These are phyloP conservation scores for Yamadazyma atmosphaerica DNA, from an alignment of 1,139 yeast species.

Conservation along the genomic window DNA sequence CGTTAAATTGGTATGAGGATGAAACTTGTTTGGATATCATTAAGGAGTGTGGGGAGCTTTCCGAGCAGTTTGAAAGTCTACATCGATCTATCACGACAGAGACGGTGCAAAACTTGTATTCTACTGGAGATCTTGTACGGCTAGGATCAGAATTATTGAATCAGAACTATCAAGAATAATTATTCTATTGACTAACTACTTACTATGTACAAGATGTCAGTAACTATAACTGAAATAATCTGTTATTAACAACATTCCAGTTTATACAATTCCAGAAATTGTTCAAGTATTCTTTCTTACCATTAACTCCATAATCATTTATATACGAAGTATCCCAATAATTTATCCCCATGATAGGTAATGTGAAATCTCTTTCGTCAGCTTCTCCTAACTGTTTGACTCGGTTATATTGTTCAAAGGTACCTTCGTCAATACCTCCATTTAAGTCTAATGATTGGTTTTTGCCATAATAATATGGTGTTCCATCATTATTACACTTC, in stretches of 20 bases:
- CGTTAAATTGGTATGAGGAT: conserved; percentile 39
- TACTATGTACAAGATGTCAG: conserved; percentile 2
- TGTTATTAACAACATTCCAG: conserved; percentile 80
- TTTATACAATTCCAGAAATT: conserved; percentile 78
- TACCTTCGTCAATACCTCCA: conserved; percentile 60
- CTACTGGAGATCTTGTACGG: conserved; percentile 13
- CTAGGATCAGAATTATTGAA: no score
- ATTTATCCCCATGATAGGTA: conserved; percentile 79
- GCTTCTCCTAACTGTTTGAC: conserved; percentile 46
- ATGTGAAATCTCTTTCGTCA: conserved; percentile 61
- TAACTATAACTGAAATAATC: conserved; percentile 46
- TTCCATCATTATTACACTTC: conserved; percentile 79
- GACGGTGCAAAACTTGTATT: conserved; percentile 8
- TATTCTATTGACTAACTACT: no score
- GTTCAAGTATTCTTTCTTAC: conserved; percentile 71
- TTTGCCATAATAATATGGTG: conserved; percentile 81
- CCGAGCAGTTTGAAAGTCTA: conserved; percentile 22
- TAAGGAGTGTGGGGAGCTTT: conserved; percentile 26
- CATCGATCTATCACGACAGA: conserved; percentile 22
- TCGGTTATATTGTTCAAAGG: conserved; percentile 47
- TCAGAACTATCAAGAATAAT: no score
- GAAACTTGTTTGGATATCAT: conserved; percentile 25
- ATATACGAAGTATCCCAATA: conserved; percentile 89
- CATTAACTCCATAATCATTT: conserved; percentile 78
- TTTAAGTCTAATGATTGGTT: conserved; percentile 77